Base-by-base conservation (phyloP, 257 asterid species). In the Solanum peruvianum region DNA sequence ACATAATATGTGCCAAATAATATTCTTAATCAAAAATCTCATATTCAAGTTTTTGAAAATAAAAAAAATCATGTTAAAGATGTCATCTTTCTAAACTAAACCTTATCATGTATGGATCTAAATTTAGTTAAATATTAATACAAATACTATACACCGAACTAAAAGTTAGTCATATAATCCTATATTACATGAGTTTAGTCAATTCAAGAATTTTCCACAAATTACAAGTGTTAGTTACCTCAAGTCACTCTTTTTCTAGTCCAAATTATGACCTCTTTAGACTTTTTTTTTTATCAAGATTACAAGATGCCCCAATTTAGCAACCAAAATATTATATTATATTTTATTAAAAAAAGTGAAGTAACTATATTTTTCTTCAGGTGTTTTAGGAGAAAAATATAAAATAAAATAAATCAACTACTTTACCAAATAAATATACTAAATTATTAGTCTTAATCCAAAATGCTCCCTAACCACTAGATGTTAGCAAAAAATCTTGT, bases 401-500 rank as follows among this genome's bases (percentile, higher is more conserved):
- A 37, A 33, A 14, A 2, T 18, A 35, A 9, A 47, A 80, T 9
- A 80, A 80, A 27, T 15, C 84, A 47, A 80, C 66, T 0, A 80
- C 67, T 80, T 45, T 15, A 47, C 84, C 67, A 80, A 47, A 80
- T 16, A 60, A 45, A 45, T 78, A 45, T 78, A 45, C 66, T 78
- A 78, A 78, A 78, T 25, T 78, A 47, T 45, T n/a, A 80, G 84
- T 47, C 44, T 35, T 27, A 80, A 47, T 80, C 84, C 85, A 80
- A 80, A 45, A 16, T 47, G 27, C 11, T 80, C 16, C 44, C 67
- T 62, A 80, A 80, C 85, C 20, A 80, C 85, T 80, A 80, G 27
- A 15, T 45, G 41, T 80, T 47, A 47, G 27, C 44, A 80, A 80
- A 80, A 56, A 80, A 80, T 27, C 84, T 80, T 45, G 6, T 13